Conservation (phyloP, 805 yeast species). For the Teunomyces funiuensis region DNA sequence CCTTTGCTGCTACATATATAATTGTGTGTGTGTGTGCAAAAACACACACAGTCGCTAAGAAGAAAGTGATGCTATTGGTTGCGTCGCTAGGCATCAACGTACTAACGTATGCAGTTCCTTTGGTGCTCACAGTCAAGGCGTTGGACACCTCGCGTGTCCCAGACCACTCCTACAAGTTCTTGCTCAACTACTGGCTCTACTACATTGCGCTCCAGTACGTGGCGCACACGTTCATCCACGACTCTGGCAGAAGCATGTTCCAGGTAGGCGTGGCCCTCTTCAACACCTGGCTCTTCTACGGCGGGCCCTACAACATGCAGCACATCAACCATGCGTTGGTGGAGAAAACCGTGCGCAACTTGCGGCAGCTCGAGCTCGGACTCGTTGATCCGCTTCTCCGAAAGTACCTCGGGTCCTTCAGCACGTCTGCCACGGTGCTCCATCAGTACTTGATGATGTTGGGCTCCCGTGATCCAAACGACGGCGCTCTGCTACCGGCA, state of each 20-base stretch:
- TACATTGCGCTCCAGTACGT: slow-evolving; percentile 8
- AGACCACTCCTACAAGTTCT: slow-evolving; percentile 10
- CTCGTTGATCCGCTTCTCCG: slow-evolving; percentile 9
- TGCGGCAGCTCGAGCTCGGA: slow-evolving; percentile 6
- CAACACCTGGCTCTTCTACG: slow-evolving; percentile 15
- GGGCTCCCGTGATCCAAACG: background rate
- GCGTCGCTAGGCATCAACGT: background rate
- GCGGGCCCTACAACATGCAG: slow-evolving; percentile 9
- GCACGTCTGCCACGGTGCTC: background rate
- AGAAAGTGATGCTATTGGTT: background rate
- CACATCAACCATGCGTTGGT: slow-evolving; percentile 8
- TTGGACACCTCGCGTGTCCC: slow-evolving; percentile 7
- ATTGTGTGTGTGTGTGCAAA: too few species aligned
- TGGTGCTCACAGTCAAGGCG: slow-evolving; percentile 13
- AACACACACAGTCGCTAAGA: background rate
- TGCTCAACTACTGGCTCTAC: slow-evolving; percentile 18
- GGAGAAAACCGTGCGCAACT: background rate
- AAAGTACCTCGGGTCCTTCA: slow-evolving; percentile 4
- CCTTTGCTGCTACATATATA: background rate
- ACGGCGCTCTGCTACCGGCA: background rate
- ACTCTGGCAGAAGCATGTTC: background rate
- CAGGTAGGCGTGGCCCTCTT: background rate
- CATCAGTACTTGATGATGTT: slow-evolving; percentile 1
- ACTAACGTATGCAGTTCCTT: slow-evolving; percentile 12
- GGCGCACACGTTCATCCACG: background rate